Base-by-base conservation (phyloP, 768 basidiomycete species). In the Boletus rex-veris region DNA sequence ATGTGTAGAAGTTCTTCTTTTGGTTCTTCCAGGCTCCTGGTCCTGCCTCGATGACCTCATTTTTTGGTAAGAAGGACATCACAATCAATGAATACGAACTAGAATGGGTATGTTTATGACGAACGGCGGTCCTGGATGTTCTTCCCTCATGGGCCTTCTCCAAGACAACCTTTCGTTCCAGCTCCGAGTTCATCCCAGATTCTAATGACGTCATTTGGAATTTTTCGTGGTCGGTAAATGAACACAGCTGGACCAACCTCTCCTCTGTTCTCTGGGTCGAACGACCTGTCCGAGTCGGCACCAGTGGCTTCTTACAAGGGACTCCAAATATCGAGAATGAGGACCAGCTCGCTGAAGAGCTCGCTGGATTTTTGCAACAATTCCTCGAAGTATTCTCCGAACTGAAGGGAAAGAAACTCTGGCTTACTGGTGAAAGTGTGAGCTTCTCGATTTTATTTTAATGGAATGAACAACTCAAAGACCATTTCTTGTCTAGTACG, bases 1-100 rank as follows among this genome's bases (percentile, higher is more conserved):
- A 9, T 16, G 5, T 31, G 33, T 50, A 90, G n/a, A n/a, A n/a
- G 86, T 77, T 89, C 15, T 90, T 85, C 74, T 90, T 90, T 72
- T 90, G 88, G 88, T 85, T 88, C 71, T 90, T 88, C 74, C 88
- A n/a, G n/a, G n/a, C 88, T 50, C 85, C 88, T 2, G 87, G 86
- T 4, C 85, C 85, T 0, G 72, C 58, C 63, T 80, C 5, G 85
- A 90, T 60, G 86, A 89, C 63, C 62, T 90, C 43, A 84, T 90
- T 31, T 86, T 89, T 68, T 90, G 88, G 88, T 85, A 59, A 43
- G 52, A 10, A 6, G 1, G 14, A 5, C 24, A 39, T 39, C 28
- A 4, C 8, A 30, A 14, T 30, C 7, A 11, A 31, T 1, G 7
- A 6, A 11, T 5, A 31, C 42, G 16, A 38, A 11, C 9, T 44